Conservation (phyloP, 495 filamentous ascomycete genomes). For the Neurospora intermedia region DNA sequence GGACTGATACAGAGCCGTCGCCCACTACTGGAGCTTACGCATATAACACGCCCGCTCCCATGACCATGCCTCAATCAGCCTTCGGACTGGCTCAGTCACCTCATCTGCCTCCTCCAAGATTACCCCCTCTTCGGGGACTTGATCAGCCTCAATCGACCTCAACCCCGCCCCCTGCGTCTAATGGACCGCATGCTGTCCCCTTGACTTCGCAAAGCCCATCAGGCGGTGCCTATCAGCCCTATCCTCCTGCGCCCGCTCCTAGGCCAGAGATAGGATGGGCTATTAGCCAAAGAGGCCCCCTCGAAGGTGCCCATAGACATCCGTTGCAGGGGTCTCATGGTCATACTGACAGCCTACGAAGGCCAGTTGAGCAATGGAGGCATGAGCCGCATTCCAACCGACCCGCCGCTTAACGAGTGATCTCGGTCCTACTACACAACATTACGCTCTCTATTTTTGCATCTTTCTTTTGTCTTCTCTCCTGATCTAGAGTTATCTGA, state of each 20-base stretch:
- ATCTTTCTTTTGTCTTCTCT: slow-evolving; percentile 1
- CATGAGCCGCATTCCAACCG: background rate
- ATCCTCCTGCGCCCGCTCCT: slow-evolving; percentile 16
- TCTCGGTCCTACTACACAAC: background rate
- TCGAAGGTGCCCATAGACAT: slow-evolving; percentile 12
- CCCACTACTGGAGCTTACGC: slow-evolving; percentile 26
- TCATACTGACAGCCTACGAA: slow-evolving; percentile 2
- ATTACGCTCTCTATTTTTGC: background rate
- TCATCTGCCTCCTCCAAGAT: slow-evolving; percentile 26
- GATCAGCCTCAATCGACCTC: slow-evolving; percentile 23
- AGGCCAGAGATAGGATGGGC: slow-evolving; percentile 36
- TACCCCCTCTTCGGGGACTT: slow-evolving; percentile 32
- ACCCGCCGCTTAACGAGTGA: background rate
- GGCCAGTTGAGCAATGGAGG: slow-evolving; percentile 7
- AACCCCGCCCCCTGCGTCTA: slow-evolving; percentile 14
- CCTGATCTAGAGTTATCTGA: slow-evolving; percentile 9
- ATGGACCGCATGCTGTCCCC: slow-evolving; percentile 5
- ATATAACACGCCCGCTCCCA: slow-evolving; percentile 17
- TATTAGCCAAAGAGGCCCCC: slow-evolving; percentile 22
- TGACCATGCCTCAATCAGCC: slow-evolving; percentile 7
- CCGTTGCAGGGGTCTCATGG: slow-evolving; percentile 2
- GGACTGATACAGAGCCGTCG: slow-evolving; percentile 35
- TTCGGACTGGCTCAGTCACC: slow-evolving; percentile 31
- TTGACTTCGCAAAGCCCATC: slow-evolving; percentile 2
- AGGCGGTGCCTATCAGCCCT: slow-evolving; percentile 11